Conservation (phyloP, 2,329 filamentous ascomycete genomes). For the Amauroascus verrucosus region DNA sequence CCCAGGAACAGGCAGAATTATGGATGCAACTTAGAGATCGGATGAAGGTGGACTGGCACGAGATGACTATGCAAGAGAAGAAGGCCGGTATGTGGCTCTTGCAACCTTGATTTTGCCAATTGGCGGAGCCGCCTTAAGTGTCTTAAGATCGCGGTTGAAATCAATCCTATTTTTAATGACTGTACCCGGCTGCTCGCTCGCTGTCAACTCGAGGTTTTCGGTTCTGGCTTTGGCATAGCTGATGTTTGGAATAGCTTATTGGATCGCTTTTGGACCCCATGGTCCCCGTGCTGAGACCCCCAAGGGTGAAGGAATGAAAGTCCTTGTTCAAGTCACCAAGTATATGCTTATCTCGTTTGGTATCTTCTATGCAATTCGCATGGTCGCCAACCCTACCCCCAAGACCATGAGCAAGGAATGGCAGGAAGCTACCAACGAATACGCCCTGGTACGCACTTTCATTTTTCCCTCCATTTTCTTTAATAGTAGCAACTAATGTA, state of each 20-base stretch:
- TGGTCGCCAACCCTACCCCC: slow-evolving; percentile 62
- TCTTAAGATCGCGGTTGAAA: not conserved
- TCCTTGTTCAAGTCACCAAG: slow-evolving; percentile 61
- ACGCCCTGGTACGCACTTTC: slow-evolving; percentile 60
- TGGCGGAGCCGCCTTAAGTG: not conserved
- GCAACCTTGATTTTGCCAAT: not conserved
- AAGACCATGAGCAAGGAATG: slow-evolving; percentile 93
- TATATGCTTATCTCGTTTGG: slow-evolving; percentile 57
- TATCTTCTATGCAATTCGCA: slow-evolving; percentile 62
- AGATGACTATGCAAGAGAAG: slow-evolving; percentile 94
- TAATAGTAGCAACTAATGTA: not conserved
- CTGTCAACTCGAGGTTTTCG: not conserved
- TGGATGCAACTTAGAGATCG: slow-evolving; percentile 98
- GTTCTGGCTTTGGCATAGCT: slow-evolving; percentile 5
- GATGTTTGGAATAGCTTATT: slow-evolving; percentile 62
- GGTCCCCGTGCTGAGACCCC: slow-evolving; percentile 76
- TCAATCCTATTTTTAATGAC: not conserved
- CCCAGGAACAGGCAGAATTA: slow-evolving; percentile 96
- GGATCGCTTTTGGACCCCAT: slow-evolving; percentile 95
- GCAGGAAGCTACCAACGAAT: slow-evolving; percentile 92
- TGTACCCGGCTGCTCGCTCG: not conserved
- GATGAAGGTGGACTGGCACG: slow-evolving; percentile 96
- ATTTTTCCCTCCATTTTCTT: slow-evolving; percentile 16
- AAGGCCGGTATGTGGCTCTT: slow-evolving; percentile 76
- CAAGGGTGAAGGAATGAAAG: slow-evolving; percentile 72